Base-by-base conservation (phyloP, 2,329 filamentous ascomycete species). In the Fusarium verticillioides region DNA sequence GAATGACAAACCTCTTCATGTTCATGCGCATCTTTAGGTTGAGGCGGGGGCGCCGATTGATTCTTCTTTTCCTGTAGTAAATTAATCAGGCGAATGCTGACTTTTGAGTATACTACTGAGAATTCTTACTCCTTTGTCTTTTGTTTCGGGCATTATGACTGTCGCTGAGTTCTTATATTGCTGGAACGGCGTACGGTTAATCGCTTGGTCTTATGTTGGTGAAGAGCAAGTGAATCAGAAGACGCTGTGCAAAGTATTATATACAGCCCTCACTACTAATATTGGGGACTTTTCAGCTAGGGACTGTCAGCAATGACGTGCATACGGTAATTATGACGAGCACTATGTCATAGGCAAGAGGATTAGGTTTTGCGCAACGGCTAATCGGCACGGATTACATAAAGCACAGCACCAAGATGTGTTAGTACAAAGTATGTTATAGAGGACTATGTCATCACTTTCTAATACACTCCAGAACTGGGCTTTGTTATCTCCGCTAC, bases 191-290 rank as follows among this genome's bases (percentile, higher is more conserved):
- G 15, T 3, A 12, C 18, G 7, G 10, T 9, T 7, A 2, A 5
- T 18, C 4, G 2, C 10, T n/a, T 9, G 28, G 21, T 16, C 7
- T n/a, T 0, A 9, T 18, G 15, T 0, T 49, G 7, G 3, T 6
- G 1, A 9, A 12, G 9, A 47, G 44, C 16, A 30, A 30, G 11
- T 16, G 0, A 16, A 10, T 46, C 5, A 9, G 44, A 21, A 21
- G 18, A 15, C 18, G 16, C 13, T 18, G 8, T 28, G 7, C 26
- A 1, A 32, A n/a, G 15, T 9, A 7, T 9, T 18, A 12, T 13
- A 32, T n/a, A n/a, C 0, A 8, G 18, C 7, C 12, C 2, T 6
- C 2, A 4, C 3, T 4, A n/a, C 21, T 5, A 3, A 5, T 1
- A 0, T 6, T 12, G 5, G 1, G 10, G 6, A n/a, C 12, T 4